Evolutionary conservation across 305 asterid genomes (phyloP), one percentile per base, ranked within the genome.

Genomic region (Fraxinus angustifolia): DNA sequence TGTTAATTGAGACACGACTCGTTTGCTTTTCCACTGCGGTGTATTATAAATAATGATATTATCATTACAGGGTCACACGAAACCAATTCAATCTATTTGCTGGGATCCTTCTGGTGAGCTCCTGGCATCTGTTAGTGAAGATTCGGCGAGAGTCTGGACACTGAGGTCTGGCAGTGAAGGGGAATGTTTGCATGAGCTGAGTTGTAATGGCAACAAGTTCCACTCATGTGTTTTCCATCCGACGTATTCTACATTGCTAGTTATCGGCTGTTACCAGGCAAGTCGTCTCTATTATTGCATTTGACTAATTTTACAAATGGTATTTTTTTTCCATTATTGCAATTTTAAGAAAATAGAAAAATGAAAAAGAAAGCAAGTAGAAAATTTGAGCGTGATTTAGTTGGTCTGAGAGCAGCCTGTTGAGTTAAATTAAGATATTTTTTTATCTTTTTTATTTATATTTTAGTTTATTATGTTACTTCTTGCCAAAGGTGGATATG

Each of bases 221-320:
- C 88, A 92, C 77, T 96, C 99, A 0, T 94, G 98, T 42, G 99
- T 89, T 65, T 96, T 96, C 90, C 99, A 96, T 85, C 99, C 98
- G 14, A 85, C 96, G 0, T 94, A 89, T 84, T 83, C 97, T 3
- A 89, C 98, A 5, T 84, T 96, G 88, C 88, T 96, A 5, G 94
- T 96, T 60, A 93, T 96, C 6, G 99, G 98, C 62, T 96, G 99
- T 84, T 93, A 93, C 84, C 97, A 92, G 99, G 99, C 89, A 89
- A 88, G 94, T 83, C 16, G 1, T 60, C 45, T 72, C 16, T 31
- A 23, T 11, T 2, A 26, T 58, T 23, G n/a, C 34, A 62, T 62
- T 62, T 23, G 34, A 23, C 2, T 12, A 30, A 62, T 23, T 62
- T 23, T 50, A 50, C 23, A 1, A 16, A 50, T 50, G 58, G 60